Conservation (phyloP, 306 rosid genomes). For the Senna siamea region DNA sequence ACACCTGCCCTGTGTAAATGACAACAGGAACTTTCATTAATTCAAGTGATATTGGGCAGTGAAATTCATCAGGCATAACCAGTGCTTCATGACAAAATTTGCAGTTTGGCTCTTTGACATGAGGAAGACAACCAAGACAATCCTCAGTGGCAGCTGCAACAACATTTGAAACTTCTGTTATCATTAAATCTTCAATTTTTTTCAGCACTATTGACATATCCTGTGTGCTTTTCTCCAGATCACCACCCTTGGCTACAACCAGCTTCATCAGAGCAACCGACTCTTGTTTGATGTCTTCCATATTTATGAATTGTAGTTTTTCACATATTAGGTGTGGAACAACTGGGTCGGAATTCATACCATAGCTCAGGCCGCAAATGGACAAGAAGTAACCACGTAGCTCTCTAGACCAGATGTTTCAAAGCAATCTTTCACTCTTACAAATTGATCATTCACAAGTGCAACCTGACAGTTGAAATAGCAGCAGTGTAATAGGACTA, state of each 20-base stretch:
- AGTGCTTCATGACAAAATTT: constrained; percentile 45
- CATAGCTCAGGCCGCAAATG: constrained; percentile 31
- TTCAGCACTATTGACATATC: constrained; percentile 64
- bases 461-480: background rate
- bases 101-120: constrained; percentile 43
- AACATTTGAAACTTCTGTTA: constrained; percentile 54
- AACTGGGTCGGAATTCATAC: constrained; percentile 47
- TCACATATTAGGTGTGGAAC: constrained; percentile 57
- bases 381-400: background rate
- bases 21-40: constrained; percentile 94
- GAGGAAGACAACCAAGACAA: constrained; percentile 40
- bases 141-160: constrained; percentile 38
- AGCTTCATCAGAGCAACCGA: constrained; percentile 69
- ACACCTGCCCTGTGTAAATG: constrained; percentile 92
- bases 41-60: constrained; percentile 90
- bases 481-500: background rate
- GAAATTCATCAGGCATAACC: constrained; percentile 82
- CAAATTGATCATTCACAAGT: background rate
- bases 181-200: constrained; percentile 65
- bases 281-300: constrained; percentile 67
- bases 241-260: constrained; percentile 51
- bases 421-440: background rate
- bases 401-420: background rate
- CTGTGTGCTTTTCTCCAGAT: constrained; percentile 56
- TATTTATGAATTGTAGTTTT: constrained; percentile 63